Evolutionary conservation across 768 basidiomycete genomes (phyloP), one percentile per base, ranked within the genome.

Genomic region (Boletus coccyginus): DNA sequence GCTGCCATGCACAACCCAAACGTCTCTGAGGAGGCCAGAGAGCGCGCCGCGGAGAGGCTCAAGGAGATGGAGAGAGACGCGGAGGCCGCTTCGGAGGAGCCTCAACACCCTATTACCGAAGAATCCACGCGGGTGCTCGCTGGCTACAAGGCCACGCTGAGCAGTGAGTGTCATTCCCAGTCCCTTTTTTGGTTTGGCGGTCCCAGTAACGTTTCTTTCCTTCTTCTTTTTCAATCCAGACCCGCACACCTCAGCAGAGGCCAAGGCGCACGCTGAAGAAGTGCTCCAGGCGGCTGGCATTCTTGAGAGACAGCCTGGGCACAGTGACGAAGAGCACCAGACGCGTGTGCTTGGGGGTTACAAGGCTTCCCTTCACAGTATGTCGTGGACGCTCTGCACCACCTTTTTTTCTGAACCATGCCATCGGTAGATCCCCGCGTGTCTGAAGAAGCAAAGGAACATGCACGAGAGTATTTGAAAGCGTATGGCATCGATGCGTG

Each of bases 1-100:
- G 82, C 83, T n/a, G 74, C 82, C 11, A 73, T 84, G 7, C 72
- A 77, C 64, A 85, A 86, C 64, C 83, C 82, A 12, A 74, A 80
- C 50, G 81, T 84, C 43, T 83, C 82, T 5, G 72, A 75, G 1
- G 78, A 79, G 56, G 85, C 84, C 0, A 84, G 83, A 64, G 68
- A 73, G 43, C 73, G 74, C 17, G 85, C 84, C 8, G 62, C 62
- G 11, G 69, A 78, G 44, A 72, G 74, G 12, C 75, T 87, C n/a
- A 71, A 78, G 42, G 58, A 71, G 17, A 71, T 80, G 72, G 71
- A 69, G 21, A 56, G 70, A 43, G 60, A 56, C 12, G 51, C 55
- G 7, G 66, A 65, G 13, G 0, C 36, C 2, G 0, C 16, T 1
- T 41, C 53, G 10, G 43, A 55, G 10, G 57, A 56, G 32, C 40